A percentile compares a stretch with the other conserved stretches of the same genome.
Conservation (phyloP, 306 rosid species). For the Vigna nakashimae region DNA sequence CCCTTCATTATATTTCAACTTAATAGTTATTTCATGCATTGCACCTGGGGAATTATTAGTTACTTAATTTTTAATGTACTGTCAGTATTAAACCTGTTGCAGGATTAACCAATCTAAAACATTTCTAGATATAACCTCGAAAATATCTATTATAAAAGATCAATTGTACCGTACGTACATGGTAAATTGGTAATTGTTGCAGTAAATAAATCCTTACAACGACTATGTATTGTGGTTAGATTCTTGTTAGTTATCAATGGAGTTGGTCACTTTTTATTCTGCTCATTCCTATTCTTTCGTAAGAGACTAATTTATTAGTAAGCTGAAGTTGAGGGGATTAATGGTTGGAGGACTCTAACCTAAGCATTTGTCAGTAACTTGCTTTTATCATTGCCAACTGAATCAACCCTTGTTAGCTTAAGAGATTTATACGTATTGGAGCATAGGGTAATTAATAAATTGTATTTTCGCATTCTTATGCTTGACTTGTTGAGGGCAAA, state of each 20-base stretch:
- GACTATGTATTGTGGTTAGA: background rate
- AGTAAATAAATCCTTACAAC: background rate
- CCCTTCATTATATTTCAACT: background rate
- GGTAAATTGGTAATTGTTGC: background rate
- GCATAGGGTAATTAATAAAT: constrained; percentile 20
- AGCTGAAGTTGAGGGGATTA: background rate
- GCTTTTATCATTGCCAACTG: background rate
- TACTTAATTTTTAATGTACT: background rate
- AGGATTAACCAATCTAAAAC: background rate
- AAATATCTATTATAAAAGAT: background rate
- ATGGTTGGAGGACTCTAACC: background rate
- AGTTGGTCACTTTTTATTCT: background rate
- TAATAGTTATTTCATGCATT: background rate
- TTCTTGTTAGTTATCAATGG: background rate
- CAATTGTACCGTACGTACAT: background rate
- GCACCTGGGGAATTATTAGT: background rate
- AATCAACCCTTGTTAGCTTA: background rate
- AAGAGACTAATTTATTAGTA: background rate
- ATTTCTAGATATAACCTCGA: no score
- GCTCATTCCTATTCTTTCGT: background rate
- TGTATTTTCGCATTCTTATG: constrained; percentile 29
- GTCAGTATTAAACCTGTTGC: no score
- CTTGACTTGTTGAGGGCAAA: constrained; percentile 7
- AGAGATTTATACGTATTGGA: background rate
- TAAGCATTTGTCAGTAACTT: background rate